phyloP scores from a whole-genome alignment of 2,329 filamentous ascomycete species.

The Xylariaceae sp. region DNA sequence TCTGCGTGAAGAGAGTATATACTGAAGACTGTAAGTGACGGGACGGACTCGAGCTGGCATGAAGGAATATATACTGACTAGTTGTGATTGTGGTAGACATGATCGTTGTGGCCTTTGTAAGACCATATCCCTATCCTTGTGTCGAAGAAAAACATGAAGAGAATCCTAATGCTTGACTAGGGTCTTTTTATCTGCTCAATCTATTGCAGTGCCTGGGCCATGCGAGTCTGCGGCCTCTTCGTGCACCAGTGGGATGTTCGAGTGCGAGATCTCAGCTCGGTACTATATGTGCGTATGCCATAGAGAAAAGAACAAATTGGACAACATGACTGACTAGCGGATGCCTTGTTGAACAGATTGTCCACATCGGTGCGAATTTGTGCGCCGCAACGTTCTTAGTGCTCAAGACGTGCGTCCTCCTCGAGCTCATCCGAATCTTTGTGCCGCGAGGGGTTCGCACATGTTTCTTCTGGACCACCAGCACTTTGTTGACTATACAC shows the following conservation, averaged over 20 bases:
- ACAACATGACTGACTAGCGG: neutral
- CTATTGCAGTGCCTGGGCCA: constrained; percentile 1
- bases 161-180: neutral
- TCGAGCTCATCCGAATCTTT: constrained; percentile 22
- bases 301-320: neutral
- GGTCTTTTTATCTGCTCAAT: neutral
- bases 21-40: constrained; percentile 23
- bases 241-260: constrained; percentile 23
- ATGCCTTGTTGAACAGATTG: neutral
- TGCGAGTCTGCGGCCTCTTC: constrained; percentile 14
- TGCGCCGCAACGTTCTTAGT: constrained; percentile 5
- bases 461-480: constrained; percentile 24
- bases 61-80: neutral
- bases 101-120: constrained; percentile 2
- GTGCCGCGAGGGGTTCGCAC: constrained; percentile 15
- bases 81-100: neutral
- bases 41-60: neutral
- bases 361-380: constrained; percentile 13
- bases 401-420: constrained; percentile 17
- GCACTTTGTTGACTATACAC: constrained; percentile 21
- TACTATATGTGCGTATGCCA: constrained; percentile 12
- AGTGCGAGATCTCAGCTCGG: constrained; percentile 7
- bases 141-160: neutral
- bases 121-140: neutral
- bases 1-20: constrained; percentile 10